Evolutionary conservation across 306 rosid species (phyloP).

Genomic region (Erythrophleum fordii): DNA sequence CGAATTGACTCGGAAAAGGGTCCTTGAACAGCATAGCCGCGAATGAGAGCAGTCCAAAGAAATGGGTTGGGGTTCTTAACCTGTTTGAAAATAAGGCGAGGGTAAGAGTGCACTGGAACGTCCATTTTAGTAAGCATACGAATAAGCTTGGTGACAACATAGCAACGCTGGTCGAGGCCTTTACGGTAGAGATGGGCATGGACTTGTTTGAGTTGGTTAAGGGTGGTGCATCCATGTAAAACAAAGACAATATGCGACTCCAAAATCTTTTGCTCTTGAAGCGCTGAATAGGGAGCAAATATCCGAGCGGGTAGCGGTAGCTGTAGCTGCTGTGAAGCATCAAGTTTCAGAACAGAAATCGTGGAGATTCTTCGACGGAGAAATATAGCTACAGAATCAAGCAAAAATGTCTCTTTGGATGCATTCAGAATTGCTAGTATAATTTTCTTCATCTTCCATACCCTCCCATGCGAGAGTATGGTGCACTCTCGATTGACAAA

Average conservation of each 20-base stretch:
- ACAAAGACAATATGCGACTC: constrained; percentile 47
- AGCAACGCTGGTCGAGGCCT: constrained; percentile 64
- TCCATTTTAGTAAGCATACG: constrained; percentile 58
- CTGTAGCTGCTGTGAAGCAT: not conserved
- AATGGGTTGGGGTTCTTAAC: constrained; percentile 72
- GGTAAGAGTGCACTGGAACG: constrained; percentile 58
- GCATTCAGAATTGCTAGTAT: not conserved
- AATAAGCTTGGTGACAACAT: constrained; percentile 68
- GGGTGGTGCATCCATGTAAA: constrained; percentile 50
- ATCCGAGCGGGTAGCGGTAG: constrained; percentile 10
- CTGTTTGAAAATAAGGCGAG: constrained; percentile 62
- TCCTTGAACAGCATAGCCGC: constrained; percentile 68
- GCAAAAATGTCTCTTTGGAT: not conserved
- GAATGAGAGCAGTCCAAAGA: constrained; percentile 82
- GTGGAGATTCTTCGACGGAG: constrained; percentile 43
- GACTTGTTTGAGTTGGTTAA: constrained; percentile 56
- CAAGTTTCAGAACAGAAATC: constrained; percentile 15
- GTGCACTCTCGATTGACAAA: not conserved
- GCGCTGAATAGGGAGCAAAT: constrained; percentile 30
- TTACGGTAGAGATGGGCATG: constrained; percentile 62
- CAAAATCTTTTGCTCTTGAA: constrained; percentile 44
- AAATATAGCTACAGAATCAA: not conserved
- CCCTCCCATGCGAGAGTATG: not conserved
- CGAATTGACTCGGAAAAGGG: constrained; percentile 45
- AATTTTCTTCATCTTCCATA: not conserved